Base-by-base conservation (phyloP, 768 basidiomycete species). In the Gyrodon lividus region DNA sequence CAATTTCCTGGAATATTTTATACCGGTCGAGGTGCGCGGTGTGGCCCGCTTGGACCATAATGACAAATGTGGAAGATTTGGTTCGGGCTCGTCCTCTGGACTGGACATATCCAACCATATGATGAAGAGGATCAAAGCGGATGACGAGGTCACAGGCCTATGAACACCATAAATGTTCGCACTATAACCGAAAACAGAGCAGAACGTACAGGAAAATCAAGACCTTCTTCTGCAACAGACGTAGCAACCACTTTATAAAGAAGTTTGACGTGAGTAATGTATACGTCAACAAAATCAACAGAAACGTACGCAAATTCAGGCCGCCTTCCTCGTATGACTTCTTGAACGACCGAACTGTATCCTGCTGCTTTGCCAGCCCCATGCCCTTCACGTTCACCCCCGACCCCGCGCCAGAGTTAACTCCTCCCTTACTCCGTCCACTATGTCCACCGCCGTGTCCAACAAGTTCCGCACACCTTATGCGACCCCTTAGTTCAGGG, bases 221-320 rank as follows among this genome's bases (percentile, higher is more conserved):
- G 77, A 0, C 93, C 93, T 72, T 96, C 93, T 68, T 96, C 93
- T 0, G 91, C 93, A 13, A 95, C 91, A 5, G 86, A 84, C 0
- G 91, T 93, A 4, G 91, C 88, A 56, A 94, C 75, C 19, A 94
- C 86, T 84, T 52, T 31, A 51, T 35, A 46, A 26, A 38, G 40
- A 14, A 12, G 4, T 16, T 57, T 19, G 51, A 43, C 12, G 39
- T 28, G 9, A 50, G 17, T 10, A 34, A 23, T 9, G 10, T 14
- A 24, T 19, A 16, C 40, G 19, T 30, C 13, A 17, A 33, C 2
- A 16, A 20, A 50, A 16, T 8, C 20, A 50, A 33, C 37, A 48
- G 35, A 20, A 34, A 77, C 84, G 57, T 64, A 89, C 88, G 70
- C 41, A 91, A 69, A 62, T 92, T 90, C 38, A 87, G 75, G 43